These are phyloP conservation scores for Schizochytrium sp. DNA, from an alignment of 108 stramenopile species.

Conservation along the genomic window DNA sequence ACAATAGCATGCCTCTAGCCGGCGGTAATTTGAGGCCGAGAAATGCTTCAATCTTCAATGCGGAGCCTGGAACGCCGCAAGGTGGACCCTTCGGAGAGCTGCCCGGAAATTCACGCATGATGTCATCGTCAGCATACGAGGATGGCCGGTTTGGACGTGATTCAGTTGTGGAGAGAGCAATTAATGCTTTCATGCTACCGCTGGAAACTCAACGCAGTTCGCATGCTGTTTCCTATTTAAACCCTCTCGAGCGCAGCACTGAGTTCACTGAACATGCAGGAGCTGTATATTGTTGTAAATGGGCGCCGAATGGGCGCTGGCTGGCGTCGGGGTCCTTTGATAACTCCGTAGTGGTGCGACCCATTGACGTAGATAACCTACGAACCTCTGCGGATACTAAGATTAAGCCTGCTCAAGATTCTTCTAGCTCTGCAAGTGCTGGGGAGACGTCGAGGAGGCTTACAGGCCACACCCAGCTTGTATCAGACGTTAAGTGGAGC, in stretches of 20 bases:
- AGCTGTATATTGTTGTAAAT: constrained; percentile 54
- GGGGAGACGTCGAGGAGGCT: not conserved
- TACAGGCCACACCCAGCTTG: constrained; percentile 21
- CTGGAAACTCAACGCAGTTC: constrained; percentile 8
- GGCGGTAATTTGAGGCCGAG: too few species aligned
- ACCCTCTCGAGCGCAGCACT: not conserved
- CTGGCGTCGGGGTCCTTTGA: constrained; percentile 53
- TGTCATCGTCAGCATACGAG: not conserved
- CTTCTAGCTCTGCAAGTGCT: not conserved
- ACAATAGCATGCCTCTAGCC: too few species aligned
- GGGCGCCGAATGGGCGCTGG: constrained; percentile 31
- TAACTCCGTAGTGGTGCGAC: not conserved
- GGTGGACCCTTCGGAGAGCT: not conserved
- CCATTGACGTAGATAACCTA: not conserved
- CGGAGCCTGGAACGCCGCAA: too few species aligned
- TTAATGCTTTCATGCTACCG: constrained; percentile 32
- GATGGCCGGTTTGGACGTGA: not conserved
- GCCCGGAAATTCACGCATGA: not conserved
- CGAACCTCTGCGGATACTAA: not conserved
- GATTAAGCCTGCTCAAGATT: not conserved
- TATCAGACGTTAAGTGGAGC: constrained; percentile 15
- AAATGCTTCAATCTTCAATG: too few species aligned
- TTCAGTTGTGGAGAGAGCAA: not conserved
- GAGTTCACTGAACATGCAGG: constrained; percentile 15
- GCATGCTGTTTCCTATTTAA: not conserved